Evolutionary conservation across 768 basidiomycete genomes (phyloP).

Genomic region (Amanita pallidorosea): DNA sequence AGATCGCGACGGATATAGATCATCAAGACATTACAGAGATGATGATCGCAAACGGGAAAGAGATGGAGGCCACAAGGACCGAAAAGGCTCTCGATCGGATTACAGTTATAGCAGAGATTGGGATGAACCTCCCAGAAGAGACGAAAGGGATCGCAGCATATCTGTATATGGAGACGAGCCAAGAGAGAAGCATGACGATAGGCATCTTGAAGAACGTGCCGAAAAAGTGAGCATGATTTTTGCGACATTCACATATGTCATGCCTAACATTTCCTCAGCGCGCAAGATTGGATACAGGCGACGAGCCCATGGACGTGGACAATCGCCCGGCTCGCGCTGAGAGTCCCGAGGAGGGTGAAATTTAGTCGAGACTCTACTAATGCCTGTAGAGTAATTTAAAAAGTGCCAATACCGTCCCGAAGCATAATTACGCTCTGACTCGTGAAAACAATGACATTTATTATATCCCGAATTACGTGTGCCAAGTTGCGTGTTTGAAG

Average conservation of each 20-base stretch:
- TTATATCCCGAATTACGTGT: no score
- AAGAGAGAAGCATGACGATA: constrained; percentile 46
- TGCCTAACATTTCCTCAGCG: constrained; percentile 24
- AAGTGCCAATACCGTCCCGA: no score
- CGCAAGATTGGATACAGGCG: constrained; percentile 37
- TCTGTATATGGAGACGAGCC: constrained; percentile 29
- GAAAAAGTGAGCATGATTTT: constrained; percentile 45
- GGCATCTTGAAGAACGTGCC: constrained; percentile 40
- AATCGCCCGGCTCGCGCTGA: constrained; percentile 45
- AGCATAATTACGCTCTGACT: no score
- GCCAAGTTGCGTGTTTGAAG: no score
- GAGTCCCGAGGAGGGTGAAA: constrained; percentile 85
- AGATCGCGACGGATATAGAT: constrained; percentile 30
- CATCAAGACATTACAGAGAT: constrained; percentile 42
- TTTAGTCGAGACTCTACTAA: constrained; percentile 26
- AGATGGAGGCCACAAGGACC: constrained; percentile 32
- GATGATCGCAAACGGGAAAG: constrained; percentile 42
- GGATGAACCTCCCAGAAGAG: constrained; percentile 34
- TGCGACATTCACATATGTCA: constrained; percentile 9
- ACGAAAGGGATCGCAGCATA: constrained; percentile 24
- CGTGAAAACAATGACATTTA: no score
- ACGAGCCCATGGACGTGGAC: constrained; percentile 32
- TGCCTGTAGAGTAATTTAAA: no score
- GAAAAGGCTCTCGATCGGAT: constrained; percentile 19
- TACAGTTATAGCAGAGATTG: constrained; percentile 29